A percentile compares a stretch with the other conserved stretches of the same genome.
Conservation (phyloP, 2,329 filamentous ascomycete genomes). For the Apiospora kogelbergensis region DNA sequence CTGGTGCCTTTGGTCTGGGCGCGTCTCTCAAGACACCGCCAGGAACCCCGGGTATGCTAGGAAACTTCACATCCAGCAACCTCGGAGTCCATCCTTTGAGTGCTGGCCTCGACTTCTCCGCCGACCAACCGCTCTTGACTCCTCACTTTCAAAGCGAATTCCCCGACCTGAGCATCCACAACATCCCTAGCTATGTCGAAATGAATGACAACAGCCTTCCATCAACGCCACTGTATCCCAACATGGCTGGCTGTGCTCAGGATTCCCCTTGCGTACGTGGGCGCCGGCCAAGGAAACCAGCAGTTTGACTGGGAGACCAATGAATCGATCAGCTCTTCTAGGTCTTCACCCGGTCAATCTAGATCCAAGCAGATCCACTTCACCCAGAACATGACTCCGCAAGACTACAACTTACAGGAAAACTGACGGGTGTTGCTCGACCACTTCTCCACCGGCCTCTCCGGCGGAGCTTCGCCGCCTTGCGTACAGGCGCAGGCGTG, state of each 20-base stretch:
- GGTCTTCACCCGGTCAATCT: conserved; percentile 36
- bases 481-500: background rate
- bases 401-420: conserved; percentile 36
- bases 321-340: conserved; percentile 39
- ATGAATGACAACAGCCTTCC: conserved; percentile 43
- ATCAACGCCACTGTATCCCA: conserved; percentile 46
- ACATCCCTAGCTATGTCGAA: conserved; percentile 47
- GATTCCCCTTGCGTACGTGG: conserved; percentile 11
- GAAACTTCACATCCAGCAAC: conserved; percentile 40
- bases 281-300: conserved; percentile 28
- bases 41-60: conserved; percentile 49
- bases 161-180: conserved; percentile 38
- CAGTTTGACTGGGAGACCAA: conserved; percentile 54
- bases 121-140: conserved; percentile 50
- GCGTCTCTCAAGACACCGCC: conserved; percentile 54
- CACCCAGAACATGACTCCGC: conserved; percentile 45
- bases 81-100: conserved; percentile 32
- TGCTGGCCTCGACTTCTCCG: conserved; percentile 28
- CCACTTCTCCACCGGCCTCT: background rate
- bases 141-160: conserved; percentile 50
- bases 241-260: conserved; percentile 43
- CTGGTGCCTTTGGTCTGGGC: conserved; percentile 21
- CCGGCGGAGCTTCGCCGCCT: background rate
- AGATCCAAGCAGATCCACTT: conserved; percentile 46
- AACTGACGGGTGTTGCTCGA: background rate